Evolutionary conservation across 2,329 filamentous ascomycete species (phyloP), one percentile per base, ranked within the genome.

Genomic region (Botrytis byssoidea): DNA sequence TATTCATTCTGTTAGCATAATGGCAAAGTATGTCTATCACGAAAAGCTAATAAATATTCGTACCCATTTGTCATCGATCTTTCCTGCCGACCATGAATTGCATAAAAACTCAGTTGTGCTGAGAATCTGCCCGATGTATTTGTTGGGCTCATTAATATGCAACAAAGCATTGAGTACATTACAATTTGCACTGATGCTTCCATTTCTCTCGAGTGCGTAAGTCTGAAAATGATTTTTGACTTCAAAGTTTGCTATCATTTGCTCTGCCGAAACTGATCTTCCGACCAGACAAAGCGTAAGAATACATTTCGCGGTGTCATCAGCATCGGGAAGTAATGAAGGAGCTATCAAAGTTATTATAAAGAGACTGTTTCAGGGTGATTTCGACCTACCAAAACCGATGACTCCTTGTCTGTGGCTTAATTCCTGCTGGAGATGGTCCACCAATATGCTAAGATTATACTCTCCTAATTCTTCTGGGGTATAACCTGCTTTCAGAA

Each of bases 281-380:
- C 40, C 44, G 12, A 37, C 42, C 37, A 68, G 63, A 12, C n/a
- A 29, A 9, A 66, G 51, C 10, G 48, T 67, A 12, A 51, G 32
- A 42, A 72, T 57, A 22, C 29, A 35, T 67, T 72, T 72, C 12
- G 71, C 60, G 18, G 48, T 72, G 57, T 72, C 71, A 44, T 68
- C 63, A 9, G 48, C 44, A 48, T 70, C 68, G 8, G 68, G 8
- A 44, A 70, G 4, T 32, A 70, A 32, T 32, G 35, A 37, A 35
- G 51, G 16, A 48, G 68, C 68, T 70, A 12, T 22, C n/a, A 35
- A 2, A 25, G n/a, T 70, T 60, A 57, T 44, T 32, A 61, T 25
- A 61, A 9, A 12, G 40, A n/a, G 20, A 25, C 51, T 20, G 10
- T 51, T 37, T 57, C 18, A 6, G 16, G 46, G 4, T 5, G 4